phyloP scores from a whole-genome alignment of 352 stramenopile species.

The Pythium sukuiense region DNA sequence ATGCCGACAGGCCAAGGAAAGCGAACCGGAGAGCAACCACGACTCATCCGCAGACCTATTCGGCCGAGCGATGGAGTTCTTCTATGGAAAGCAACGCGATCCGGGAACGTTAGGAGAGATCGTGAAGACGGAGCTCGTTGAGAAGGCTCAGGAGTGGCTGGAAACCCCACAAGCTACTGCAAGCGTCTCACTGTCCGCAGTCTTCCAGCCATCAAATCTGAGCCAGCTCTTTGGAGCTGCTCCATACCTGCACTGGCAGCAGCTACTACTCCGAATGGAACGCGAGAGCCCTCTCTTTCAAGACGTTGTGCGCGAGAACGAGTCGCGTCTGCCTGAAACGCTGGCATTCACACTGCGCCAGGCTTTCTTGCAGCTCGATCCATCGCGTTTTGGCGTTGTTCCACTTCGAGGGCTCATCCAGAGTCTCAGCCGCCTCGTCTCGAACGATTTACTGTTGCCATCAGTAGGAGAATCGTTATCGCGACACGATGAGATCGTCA shows the following conservation, averaged over 20 bases:
- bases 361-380: slow-evolving; percentile 44
- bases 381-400: slow-evolving; percentile 42
- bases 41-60: background rate
- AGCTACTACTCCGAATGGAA: slow-evolving; percentile 54
- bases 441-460: background rate
- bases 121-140: slow-evolving; percentile 2
- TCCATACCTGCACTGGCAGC: slow-evolving; percentile 57
- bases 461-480: slow-evolving; percentile 1
- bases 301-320: slow-evolving; percentile 34
- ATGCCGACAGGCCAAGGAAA: slow-evolving; percentile 11
- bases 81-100: slow-evolving; percentile 28
- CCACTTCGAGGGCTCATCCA: slow-evolving; percentile 42
- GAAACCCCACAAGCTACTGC: background rate
- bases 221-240: slow-evolving; percentile 27
- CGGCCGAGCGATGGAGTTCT: slow-evolving; percentile 19
- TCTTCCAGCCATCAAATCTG: slow-evolving; percentile 20
- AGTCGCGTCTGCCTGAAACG: slow-evolving; percentile 28
- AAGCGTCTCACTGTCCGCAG: slow-evolving; percentile 1
- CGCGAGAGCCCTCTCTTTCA: slow-evolving; percentile 34
- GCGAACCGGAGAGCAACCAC: slow-evolving; percentile 11
- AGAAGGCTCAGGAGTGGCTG: background rate
- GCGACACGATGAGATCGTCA: background rate
- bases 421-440: slow-evolving; percentile 17
- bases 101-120: slow-evolving; percentile 11
- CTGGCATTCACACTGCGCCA: slow-evolving; percentile 26